These are phyloP conservation scores for Deakozyma indianensis DNA, from an alignment of 805 yeast species.

Conservation along the genomic window DNA sequence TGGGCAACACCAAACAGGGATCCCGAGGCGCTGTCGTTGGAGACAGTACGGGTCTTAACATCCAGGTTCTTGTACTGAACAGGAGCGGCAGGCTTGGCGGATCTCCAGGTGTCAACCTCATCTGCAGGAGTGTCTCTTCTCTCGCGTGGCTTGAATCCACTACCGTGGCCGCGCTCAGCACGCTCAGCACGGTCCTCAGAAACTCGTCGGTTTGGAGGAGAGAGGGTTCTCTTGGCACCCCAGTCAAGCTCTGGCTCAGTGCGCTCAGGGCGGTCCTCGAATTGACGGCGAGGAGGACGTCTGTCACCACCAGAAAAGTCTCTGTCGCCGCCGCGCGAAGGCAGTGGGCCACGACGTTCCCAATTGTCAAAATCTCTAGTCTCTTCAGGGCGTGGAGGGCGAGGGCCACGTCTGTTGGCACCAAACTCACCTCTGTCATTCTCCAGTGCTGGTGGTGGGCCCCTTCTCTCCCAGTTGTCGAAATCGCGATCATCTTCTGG, in stretches of 20 bases:
- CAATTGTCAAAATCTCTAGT: slow-evolving; percentile 5
- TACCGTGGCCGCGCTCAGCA: slow-evolving; percentile 10
- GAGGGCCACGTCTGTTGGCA: slow-evolving; percentile 29
- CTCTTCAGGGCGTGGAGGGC: slow-evolving; percentile 6
- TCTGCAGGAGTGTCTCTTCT: slow-evolving; percentile 8
- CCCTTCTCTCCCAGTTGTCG: slow-evolving; percentile 17
- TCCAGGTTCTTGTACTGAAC: slow-evolving; percentile 15
- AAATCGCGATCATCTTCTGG: slow-evolving; percentile 34
- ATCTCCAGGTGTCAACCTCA: slow-evolving; percentile 19
- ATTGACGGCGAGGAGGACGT: neutral
- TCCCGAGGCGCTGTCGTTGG: slow-evolving; percentile 10
- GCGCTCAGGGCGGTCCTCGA: slow-evolving; percentile 2
- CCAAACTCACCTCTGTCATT: slow-evolving; percentile 21
- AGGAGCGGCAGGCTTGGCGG: slow-evolving; percentile 17
- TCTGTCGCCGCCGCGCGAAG: slow-evolving; percentile 1
- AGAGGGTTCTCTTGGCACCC: slow-evolving; percentile 9
- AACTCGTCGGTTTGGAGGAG: neutral
- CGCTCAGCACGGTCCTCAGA: slow-evolving; percentile 29
- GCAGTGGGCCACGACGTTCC: slow-evolving; percentile 10
- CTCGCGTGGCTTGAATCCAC: slow-evolving; percentile 11
- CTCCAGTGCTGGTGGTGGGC: slow-evolving; percentile 5
- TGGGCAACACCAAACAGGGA: slow-evolving; percentile 71
- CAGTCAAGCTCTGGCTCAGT: slow-evolving; percentile 35
- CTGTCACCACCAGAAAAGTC: neutral
- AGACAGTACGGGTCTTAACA: slow-evolving; percentile 10